Evolutionary conservation across 1,284 basidiomycete species (phyloP), one percentile per base, ranked within the genome.

Genomic region (Anthracocystis walkeri): DNA sequence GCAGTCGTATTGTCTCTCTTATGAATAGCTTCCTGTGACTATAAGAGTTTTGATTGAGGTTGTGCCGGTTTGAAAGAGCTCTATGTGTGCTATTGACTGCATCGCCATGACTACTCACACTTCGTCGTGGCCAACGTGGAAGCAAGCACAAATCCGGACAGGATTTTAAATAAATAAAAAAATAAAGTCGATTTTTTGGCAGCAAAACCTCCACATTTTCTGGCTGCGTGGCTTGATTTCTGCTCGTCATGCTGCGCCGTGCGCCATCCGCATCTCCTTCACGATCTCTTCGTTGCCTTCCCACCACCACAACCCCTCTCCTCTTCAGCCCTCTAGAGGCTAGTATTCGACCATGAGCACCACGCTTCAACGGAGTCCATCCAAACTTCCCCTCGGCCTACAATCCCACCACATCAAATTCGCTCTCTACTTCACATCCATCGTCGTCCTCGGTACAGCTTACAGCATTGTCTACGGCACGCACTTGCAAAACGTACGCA

Each of bases 401-500:
- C 65, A 72, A 44, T 66, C 63, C 3, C 65, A 80, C 45, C 77
- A 82, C 44, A 6, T 78, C 41, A 20, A 66, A 38, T 77, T 75
- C 49, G 65, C 84, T 23, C 40, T 57, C 12, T 55, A 80, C 23
- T 73, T 88, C 20, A 79, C 86, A 1, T 75, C 87, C 48, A 82
- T 88, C 42, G 86, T 90, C 41, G 68, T 87, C 46, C 80, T 88
- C 52, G 90, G 89, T 25, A 90, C 89, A 0, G 61, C 87, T 42
- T 89, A 89, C 78, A 90, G 89, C 21, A 78, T 90, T 55, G 82
- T 92, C 79, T 89, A 90, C 3, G 86, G 90, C 50, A 83, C 78
- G 88, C 71, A 81, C 48, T 44, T 72, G 20, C 60, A 72, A 35
- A 81, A 82, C 16, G 58, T 71, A 2, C 60, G 63, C 58, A 63